These are phyloP conservation scores for Fomitopsis pulvina DNA, from an alignment of 768 basidiomycete species.

Conservation along the genomic window DNA sequence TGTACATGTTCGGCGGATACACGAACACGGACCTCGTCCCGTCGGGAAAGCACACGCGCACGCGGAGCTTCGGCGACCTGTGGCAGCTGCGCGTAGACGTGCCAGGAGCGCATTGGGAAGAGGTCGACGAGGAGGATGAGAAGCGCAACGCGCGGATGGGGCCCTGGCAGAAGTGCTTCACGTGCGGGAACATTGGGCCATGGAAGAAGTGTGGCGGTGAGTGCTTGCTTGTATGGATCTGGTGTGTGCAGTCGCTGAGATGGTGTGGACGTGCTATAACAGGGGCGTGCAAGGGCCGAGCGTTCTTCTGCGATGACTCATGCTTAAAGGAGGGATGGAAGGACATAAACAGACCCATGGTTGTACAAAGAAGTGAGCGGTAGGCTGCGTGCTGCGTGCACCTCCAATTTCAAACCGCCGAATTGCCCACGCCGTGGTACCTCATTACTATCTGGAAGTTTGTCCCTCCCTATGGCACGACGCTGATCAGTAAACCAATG, in stretches of 20 bases:
- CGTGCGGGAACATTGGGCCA: constrained; percentile 28
- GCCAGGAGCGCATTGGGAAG: constrained; percentile 30
- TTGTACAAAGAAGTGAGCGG: constrained; percentile 2
- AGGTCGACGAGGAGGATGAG: constrained; percentile 32
- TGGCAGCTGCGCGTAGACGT: constrained; percentile 34
- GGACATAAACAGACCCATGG: constrained; percentile 14
- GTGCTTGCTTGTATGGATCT: background rate
- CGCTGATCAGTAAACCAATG: too few species aligned
- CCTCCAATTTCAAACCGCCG: too few species aligned
- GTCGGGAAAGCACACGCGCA: constrained; percentile 19
- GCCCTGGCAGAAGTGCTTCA: constrained; percentile 35
- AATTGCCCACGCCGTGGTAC: too few species aligned
- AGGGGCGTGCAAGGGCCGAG: constrained; percentile 14
- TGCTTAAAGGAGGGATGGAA: constrained; percentile 16
- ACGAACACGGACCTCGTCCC: constrained; percentile 33
- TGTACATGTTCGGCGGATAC: constrained; percentile 34
- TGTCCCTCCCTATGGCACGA: too few species aligned
- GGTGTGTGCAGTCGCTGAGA: background rate
- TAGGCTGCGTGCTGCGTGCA: too few species aligned
- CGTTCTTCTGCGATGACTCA: constrained; percentile 12
- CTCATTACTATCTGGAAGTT: too few species aligned
- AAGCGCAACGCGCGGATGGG: constrained; percentile 30
- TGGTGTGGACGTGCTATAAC: background rate
- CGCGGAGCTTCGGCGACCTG: constrained; percentile 30
- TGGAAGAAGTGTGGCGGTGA: constrained; percentile 37